Conservation (phyloP, 2,329 filamentous ascomycete species). For the Phyllosticta capitalensis region DNA sequence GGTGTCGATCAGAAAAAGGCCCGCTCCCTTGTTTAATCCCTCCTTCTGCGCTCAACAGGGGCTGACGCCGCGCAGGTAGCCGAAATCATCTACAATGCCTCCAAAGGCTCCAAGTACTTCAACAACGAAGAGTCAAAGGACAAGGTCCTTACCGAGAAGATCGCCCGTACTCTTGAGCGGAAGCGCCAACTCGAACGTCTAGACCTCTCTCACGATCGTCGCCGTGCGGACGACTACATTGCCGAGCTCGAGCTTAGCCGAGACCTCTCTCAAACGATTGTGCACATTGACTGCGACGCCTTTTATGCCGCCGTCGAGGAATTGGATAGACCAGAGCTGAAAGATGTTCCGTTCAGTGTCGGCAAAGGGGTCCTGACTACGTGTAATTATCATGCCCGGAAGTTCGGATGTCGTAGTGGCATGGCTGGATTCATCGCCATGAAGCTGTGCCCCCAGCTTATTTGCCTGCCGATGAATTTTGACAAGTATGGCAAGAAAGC, state of each 20-base stretch:
- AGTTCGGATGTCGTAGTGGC: slow-evolving; percentile 82
- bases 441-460: slow-evolving; percentile 80
- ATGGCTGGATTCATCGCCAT: slow-evolving; percentile 96
- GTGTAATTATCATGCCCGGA: slow-evolving; percentile 81
- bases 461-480: slow-evolving; percentile 77
- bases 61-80: slow-evolving; percentile 52
- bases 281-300: slow-evolving; percentile 94
- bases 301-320: slow-evolving; percentile 94
- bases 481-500: slow-evolving; percentile 88
- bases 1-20: slow-evolving; percentile 85
- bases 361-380: slow-evolving; percentile 63
- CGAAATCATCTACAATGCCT: slow-evolving; percentile 93
- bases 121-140: slow-evolving; percentile 80
- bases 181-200: slow-evolving; percentile 66
- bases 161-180: slow-evolving; percentile 64
- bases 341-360: slow-evolving; percentile 81
- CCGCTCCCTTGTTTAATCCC: slow-evolving; percentile 13
- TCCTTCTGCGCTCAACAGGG: not conserved
- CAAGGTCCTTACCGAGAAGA: slow-evolving; percentile 74
- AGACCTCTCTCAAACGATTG: slow-evolving; percentile 73
- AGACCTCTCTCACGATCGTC: slow-evolving; percentile 63
- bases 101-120: slow-evolving; percentile 94
- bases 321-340: slow-evolving; percentile 65
- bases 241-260: slow-evolving; percentile 66
- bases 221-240: slow-evolving; percentile 72